Percentiles rank a stretch among this genome's conserved stretches.
These are phyloP conservation scores for Fragaria iinumae DNA, from an alignment of 306 rosid genomes.

Conservation along the genomic window DNA sequence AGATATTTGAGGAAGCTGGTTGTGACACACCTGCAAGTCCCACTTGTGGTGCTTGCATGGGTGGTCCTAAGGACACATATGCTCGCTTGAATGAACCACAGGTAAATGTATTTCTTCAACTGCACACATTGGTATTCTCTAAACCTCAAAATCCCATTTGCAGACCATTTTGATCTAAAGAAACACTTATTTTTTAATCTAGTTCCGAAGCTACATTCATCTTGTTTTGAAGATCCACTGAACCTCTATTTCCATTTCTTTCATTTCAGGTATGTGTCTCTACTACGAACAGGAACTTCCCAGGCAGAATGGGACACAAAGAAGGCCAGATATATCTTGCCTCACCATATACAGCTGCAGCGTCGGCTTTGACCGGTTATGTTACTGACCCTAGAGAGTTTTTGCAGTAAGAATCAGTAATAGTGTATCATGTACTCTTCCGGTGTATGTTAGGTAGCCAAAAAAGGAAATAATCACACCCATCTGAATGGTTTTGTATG, in stretches of 20 bases:
- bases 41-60: conserved; percentile 90
- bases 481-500: neutral
- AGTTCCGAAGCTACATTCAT: neutral
- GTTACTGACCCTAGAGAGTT: conserved; percentile 94
- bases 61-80: conserved; percentile 90
- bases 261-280: conserved; percentile 72
- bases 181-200: neutral
- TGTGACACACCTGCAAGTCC: conserved; percentile 99
- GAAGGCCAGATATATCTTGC: conserved; percentile 91
- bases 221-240: conserved; percentile 19
- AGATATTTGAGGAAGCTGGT: conserved; percentile 97
- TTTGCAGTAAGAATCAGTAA: conserved; percentile 48
- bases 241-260: neutral
- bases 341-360: conserved; percentile 93
- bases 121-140: neutral
- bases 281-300: conserved; percentile 90
- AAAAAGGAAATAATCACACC: neutral
- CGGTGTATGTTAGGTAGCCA: neutral
- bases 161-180: neutral
- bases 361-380: conserved; percentile 90
- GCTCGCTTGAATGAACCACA: conserved; percentile 82
- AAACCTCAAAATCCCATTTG: neutral
- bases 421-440: neutral
- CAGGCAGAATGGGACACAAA: conserved; percentile 96
- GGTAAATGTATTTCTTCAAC: conserved; percentile 43